Evolutionary conservation across 768 basidiomycete genomes (phyloP).

Genomic region (Russula olivacea): DNA sequence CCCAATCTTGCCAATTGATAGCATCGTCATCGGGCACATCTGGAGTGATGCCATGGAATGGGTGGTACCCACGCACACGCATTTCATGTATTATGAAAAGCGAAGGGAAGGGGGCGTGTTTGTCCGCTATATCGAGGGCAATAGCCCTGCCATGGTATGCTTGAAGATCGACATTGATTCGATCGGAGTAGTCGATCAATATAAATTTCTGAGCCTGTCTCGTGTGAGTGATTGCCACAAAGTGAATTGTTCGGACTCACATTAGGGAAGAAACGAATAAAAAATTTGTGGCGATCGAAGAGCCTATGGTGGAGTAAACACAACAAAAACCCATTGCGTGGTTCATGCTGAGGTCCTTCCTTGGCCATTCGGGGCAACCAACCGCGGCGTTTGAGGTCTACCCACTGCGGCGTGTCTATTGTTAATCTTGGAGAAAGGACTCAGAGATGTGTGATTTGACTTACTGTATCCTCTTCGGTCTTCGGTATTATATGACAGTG

Average conservation of each 20-base stretch:
- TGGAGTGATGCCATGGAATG: constrained; percentile 28
- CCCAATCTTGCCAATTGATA: constrained; percentile 11
- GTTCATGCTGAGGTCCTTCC: background rate
- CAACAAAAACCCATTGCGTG: background rate
- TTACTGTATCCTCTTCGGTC: background rate
- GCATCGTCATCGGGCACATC: constrained; percentile 16
- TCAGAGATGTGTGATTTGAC: background rate
- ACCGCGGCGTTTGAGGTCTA: background rate
- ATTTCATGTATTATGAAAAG: constrained; percentile 36
- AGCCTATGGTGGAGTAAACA: constrained; percentile 7
- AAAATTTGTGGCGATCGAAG: constrained; percentile 28
- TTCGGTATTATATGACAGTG: background rate
- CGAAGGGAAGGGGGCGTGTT: constrained; percentile 31
- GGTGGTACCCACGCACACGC: constrained; percentile 33
- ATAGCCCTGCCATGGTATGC: constrained; percentile 34
- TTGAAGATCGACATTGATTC: constrained; percentile 2
- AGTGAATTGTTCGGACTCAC: constrained; percentile 21
- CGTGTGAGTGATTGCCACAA: background rate
- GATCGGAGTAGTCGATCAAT: constrained; percentile 31
- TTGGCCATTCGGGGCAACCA: background rate
- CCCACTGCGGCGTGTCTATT: background rate
- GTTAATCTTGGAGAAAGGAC: background rate
- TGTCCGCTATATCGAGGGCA: constrained; percentile 32
- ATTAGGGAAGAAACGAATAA: constrained; percentile 30
- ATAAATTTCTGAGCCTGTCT: constrained; percentile 28